Evolutionary conservation across 139 green algal species (phyloP).

Genomic region (Chlorella sorokiniana): DNA sequence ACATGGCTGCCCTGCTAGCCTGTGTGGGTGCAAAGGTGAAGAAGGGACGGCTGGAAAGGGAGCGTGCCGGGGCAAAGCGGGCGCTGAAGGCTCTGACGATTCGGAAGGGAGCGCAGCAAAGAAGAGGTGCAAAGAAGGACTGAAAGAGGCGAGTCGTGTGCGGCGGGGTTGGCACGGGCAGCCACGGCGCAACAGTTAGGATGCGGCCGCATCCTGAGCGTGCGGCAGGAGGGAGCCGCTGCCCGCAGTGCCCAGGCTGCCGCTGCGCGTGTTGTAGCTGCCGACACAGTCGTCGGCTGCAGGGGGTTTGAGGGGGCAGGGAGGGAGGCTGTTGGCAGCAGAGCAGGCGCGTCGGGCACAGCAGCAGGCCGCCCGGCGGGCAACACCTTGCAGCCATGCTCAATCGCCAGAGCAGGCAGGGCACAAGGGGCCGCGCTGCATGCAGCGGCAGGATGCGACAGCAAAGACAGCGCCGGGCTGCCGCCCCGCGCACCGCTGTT

Average conservation of each 20-base stretch:
- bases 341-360: no score
- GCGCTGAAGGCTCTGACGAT: no score
- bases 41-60: no score
- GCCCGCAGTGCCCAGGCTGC: not conserved
- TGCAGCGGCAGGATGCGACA: not conserved
- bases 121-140: no score
- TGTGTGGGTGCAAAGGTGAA: no score
- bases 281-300: slow-evolving; percentile 15
- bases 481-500: not conserved
- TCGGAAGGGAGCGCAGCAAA: no score
- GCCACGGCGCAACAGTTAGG: not conserved
- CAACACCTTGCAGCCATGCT: no score
- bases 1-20: no score
- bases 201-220: not conserved
- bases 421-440: not conserved
- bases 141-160: no score
- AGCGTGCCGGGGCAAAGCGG: no score
- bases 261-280: slow-evolving; percentile 12
- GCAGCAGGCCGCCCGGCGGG: no score
- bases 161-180: not conserved
- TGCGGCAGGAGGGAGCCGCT: slow-evolving; percentile 15
- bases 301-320: not conserved
- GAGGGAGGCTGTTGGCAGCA: not conserved
- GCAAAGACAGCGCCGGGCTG: not conserved
- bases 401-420: not conserved